These are phyloP conservation scores for Prorocentrum cordatum DNA, from an alignment of 169 alveolate species.

Conservation along the genomic window DNA sequence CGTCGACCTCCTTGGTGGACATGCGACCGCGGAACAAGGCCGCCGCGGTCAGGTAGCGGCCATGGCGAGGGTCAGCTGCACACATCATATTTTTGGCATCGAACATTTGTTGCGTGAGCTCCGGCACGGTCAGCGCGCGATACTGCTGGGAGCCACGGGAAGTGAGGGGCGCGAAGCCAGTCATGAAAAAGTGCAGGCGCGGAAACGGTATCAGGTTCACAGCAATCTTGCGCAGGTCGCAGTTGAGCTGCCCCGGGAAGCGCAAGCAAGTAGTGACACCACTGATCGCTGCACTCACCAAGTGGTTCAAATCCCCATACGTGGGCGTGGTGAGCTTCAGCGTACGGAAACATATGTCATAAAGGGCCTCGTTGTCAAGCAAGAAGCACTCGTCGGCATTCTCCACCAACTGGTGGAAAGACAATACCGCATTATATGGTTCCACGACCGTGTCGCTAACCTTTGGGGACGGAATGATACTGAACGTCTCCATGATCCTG, in stretches of 20 bases:
- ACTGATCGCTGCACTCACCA: constrained; percentile 95
- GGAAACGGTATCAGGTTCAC: constrained; percentile 98
- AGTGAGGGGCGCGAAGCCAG: constrained; percentile 96
- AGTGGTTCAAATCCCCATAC: constrained; percentile 94
- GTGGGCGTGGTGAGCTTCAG: constrained; percentile 97
- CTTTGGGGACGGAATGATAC: constrained; percentile 97
- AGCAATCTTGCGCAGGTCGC: constrained; percentile 92
- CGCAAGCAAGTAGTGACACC: constrained; percentile 96
- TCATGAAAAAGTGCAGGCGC: constrained; percentile 95
- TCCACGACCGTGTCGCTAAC: constrained; percentile 98
- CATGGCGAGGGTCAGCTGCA: constrained; percentile 9
- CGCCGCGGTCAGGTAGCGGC: constrained; percentile 16
- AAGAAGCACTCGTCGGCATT: constrained; percentile 96
- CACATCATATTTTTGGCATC: constrained; percentile 19
- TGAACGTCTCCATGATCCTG: constrained; percentile 96
- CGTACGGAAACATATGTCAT: constrained; percentile 99
- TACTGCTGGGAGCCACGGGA: constrained; percentile 97
- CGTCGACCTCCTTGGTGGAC: constrained; percentile 19
- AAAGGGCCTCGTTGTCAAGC: constrained; percentile 96
- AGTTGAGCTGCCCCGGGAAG: constrained; percentile 96
- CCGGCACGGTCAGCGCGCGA: constrained; percentile 98
- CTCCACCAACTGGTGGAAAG: constrained; percentile 96
- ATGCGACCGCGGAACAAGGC: constrained; percentile 17
- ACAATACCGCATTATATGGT: constrained; percentile 94
- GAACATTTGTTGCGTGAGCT: constrained; percentile 88